These are phyloP conservation scores for Stenocarpella maydis DNA, from an alignment of 2,329 filamentous ascomycete species.

Conservation along the genomic window DNA sequence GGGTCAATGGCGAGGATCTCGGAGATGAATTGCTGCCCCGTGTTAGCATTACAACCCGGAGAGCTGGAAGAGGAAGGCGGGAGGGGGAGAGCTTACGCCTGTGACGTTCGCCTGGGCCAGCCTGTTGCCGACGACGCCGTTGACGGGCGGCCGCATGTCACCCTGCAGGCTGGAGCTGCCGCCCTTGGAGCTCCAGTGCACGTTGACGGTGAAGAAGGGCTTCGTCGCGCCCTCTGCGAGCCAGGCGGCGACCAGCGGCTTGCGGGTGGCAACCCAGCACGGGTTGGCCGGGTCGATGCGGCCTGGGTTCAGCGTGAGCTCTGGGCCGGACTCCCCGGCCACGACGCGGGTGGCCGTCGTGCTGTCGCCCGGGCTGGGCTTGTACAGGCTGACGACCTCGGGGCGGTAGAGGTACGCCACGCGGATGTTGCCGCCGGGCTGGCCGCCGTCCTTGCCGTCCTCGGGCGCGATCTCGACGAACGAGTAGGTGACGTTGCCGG, in stretches of 20 bases:
- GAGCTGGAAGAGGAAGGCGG: rapidly evolving
- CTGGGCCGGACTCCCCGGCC: constrained; percentile 50
- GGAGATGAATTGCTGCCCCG: constrained; percentile 58
- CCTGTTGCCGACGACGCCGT: constrained; percentile 67
- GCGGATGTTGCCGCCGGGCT: constrained; percentile 77
- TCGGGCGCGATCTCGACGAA: constrained; percentile 68
- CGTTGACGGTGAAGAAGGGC: constrained; percentile 74
- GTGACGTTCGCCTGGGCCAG: constrained; percentile 65
- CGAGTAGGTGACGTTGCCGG: constrained; percentile 61
- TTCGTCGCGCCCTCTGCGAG: constrained; percentile 60
- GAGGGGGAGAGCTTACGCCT: constrained; percentile 50
- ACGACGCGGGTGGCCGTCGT: constrained; percentile 66
- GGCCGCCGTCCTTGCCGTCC: constrained; percentile 69
- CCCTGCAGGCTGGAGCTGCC: constrained; percentile 71
- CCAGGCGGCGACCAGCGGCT: constrained; percentile 74
- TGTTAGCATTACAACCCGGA: constrained; percentile 30
- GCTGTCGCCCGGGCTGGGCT: constrained; percentile 63
- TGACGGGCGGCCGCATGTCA: constrained; percentile 71
- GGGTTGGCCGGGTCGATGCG: constrained; percentile 68
- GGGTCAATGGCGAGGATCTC: constrained; percentile 64
- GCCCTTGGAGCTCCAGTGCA: constrained; percentile 73
- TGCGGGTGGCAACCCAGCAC: constrained; percentile 69
- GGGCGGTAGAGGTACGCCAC: constrained; percentile 74
- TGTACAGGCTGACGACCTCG: constrained; percentile 64
- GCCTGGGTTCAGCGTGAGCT: constrained; percentile 74